Conservation (phyloP, 306 rosid species). For the Vigna trinervia region DNA sequence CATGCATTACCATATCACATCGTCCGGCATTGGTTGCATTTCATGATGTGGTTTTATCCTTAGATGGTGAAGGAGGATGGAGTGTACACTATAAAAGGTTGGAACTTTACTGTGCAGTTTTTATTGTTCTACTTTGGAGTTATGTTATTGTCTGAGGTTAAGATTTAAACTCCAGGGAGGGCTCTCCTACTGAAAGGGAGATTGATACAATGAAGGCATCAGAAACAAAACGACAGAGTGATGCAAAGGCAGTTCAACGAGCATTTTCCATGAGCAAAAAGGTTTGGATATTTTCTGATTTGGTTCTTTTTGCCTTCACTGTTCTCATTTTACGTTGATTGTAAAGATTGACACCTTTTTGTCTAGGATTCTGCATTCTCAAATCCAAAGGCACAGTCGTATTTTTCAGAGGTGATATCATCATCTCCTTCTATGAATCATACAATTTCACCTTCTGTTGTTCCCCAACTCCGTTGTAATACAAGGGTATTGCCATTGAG, state of each 20-base stretch:
- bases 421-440: conserved; percentile 65
- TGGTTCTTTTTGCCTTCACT: conserved; percentile 2
- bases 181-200: conserved; percentile 62
- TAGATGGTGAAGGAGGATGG: conserved; percentile 99
- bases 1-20: conserved; percentile 99
- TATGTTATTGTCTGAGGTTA: conserved; percentile 44
- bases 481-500: conserved; percentile 77
- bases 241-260: conserved; percentile 90
- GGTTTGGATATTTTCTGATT: conserved; percentile 57
- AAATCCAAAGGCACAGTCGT: conserved; percentile 68
- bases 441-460: conserved; percentile 50
- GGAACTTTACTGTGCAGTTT: conserved; percentile 39
- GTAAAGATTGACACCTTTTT: conserved; percentile 28
- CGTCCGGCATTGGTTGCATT: conserved; percentile 99
- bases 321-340: conserved; percentile 25
- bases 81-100: conserved; percentile 85
- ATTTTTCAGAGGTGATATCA: conserved; percentile 68
- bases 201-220: conserved; percentile 52
- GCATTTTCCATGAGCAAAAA: conserved; percentile 70
- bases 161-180: conserved; percentile 71
- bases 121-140: conserved; percentile 31
- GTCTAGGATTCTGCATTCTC: conserved; percentile 77
- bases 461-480: conserved; percentile 73
- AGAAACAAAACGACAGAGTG: conserved; percentile 76
- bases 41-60: conserved; percentile 91